Conservation (phyloP, 306 rosid species). For the Casuarina glauca region DNA sequence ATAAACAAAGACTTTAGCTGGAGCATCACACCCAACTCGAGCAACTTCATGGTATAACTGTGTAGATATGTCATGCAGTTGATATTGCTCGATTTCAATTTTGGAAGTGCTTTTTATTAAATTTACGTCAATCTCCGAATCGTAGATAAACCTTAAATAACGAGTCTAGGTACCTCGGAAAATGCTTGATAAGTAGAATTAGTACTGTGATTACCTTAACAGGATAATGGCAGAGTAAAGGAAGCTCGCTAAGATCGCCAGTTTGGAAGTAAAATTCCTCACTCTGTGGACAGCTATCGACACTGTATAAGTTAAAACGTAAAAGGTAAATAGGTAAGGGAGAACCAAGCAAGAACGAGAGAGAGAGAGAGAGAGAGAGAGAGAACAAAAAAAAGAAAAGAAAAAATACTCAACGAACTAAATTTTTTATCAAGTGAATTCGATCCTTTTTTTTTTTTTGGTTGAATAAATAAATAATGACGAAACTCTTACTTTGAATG, state of each 20-base stretch:
- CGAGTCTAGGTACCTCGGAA: too few relatives aligned
- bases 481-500: conserved; percentile 52
- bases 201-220: conserved; percentile 56
- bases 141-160: too few relatives aligned
- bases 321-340: neutral
- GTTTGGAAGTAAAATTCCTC: conserved; percentile 51
- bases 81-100: too few relatives aligned
- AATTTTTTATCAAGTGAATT: too few relatives aligned
- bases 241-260: conserved; percentile 74
- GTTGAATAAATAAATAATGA: neutral
- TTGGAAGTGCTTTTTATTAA: too few relatives aligned
- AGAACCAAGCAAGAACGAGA: neutral
- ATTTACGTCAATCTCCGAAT: too few relatives aligned
- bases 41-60: too few relatives aligned
- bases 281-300: conserved; percentile 34
- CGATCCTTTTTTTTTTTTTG: too few relatives aligned
- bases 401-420: too few relatives aligned
- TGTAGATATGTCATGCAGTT: too few relatives aligned
- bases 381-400: neutral
- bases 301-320: conserved; percentile 37
- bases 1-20: too few relatives aligned
- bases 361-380: neutral
- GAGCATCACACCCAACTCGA: too few relatives aligned
- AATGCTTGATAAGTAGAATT: neutral
- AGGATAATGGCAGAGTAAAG: conserved; percentile 93